phyloP scores from a whole-genome alignment of 208 protist genomes.

The Crithidia sp. region DNA sequence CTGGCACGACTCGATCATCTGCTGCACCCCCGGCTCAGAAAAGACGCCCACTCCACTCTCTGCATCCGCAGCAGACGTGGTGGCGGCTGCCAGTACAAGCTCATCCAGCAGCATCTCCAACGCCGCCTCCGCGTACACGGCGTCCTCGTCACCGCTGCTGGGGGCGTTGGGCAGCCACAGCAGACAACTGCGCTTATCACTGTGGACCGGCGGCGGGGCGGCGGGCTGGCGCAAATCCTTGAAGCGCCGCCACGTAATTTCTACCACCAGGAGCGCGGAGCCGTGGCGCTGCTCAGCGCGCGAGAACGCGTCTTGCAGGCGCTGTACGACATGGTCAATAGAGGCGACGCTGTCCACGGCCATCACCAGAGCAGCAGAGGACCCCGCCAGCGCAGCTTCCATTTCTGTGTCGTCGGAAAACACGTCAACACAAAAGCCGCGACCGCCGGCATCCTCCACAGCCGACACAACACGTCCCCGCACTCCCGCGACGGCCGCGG shows the following conservation, averaged over 20 bases:
- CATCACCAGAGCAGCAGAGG: not conserved
- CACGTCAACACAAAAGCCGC: slow-evolving; percentile 12
- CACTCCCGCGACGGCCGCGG: slow-evolving; percentile 19
- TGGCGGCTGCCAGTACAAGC: slow-evolving; percentile 32
- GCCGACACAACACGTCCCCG: slow-evolving; percentile 27
- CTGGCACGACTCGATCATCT: slow-evolving; percentile 14
- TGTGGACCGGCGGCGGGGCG: not conserved
- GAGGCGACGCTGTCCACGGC: not conserved
- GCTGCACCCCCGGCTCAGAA: slow-evolving; percentile 26
- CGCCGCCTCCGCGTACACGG: slow-evolving; percentile 34
- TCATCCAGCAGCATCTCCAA: slow-evolving; percentile 44
- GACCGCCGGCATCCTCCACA: slow-evolving; percentile 9
- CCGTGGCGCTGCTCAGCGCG: slow-evolving; percentile 2
- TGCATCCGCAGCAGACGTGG: not conserved
- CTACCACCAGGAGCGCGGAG: not conserved
- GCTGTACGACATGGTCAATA: not conserved
- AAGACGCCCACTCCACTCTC: slow-evolving; percentile 7
- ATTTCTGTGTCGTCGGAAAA: slow-evolving; percentile 4
- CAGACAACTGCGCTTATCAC: slow-evolving; percentile 3
- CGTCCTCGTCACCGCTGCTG: not conserved
- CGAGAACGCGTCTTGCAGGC: not conserved
- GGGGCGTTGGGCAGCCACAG: slow-evolving; percentile 26
- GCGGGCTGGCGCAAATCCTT: not conserved
- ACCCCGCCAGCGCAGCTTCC: not conserved
- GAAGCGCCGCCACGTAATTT: not conserved